Conservation (phyloP, 2,329 filamentous ascomycete genomes). For the Cryoendolithus antarcticus region DNA sequence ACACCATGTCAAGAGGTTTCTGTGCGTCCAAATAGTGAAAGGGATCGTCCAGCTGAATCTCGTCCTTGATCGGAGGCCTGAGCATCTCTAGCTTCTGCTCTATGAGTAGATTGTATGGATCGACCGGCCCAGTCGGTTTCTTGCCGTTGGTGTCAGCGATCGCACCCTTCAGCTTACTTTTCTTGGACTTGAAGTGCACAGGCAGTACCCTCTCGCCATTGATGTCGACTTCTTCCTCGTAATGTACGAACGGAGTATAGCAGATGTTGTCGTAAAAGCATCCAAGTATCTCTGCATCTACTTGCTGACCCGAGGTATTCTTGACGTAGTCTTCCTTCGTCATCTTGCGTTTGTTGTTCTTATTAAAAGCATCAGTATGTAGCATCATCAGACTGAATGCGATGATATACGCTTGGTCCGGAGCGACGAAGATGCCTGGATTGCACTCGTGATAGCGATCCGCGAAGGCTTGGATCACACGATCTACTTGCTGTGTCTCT, state of each 20-base stretch:
- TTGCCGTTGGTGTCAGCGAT: conserved; percentile 52
- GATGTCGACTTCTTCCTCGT: conserved; percentile 81
- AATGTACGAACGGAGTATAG: conserved; percentile 96
- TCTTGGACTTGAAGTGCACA: conserved; percentile 50
- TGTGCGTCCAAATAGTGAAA: conserved; percentile 78
- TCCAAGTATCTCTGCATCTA: conserved; percentile 85
- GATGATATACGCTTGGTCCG: conserved; percentile 96
- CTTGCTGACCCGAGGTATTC: conserved; percentile 80
- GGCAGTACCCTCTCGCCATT: conserved; percentile 61
- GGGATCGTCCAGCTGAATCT: conserved; percentile 81
- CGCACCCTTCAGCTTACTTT: conserved; percentile 54
- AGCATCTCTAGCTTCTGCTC: conserved; percentile 76
- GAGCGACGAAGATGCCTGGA: conserved; percentile 79
- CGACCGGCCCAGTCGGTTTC: conserved; percentile 58
- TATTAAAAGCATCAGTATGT: conserved; percentile 99
- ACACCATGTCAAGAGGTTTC: conserved; percentile 62
- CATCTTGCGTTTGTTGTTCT: conserved; percentile 99
- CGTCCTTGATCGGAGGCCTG: conserved; percentile 77
- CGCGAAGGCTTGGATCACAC: conserved; percentile 85
- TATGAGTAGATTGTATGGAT: conserved; percentile 88
- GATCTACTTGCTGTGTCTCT: conserved; percentile 95
- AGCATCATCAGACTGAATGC: conserved; percentile 93
- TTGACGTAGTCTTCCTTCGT: conserved; percentile 90
- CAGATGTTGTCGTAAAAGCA: conserved; percentile 98
- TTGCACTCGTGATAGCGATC: conserved; percentile 98